phyloP scores from a whole-genome alignment of 495 filamentous ascomycete genomes.

The Apiosordaria backusii region DNA sequence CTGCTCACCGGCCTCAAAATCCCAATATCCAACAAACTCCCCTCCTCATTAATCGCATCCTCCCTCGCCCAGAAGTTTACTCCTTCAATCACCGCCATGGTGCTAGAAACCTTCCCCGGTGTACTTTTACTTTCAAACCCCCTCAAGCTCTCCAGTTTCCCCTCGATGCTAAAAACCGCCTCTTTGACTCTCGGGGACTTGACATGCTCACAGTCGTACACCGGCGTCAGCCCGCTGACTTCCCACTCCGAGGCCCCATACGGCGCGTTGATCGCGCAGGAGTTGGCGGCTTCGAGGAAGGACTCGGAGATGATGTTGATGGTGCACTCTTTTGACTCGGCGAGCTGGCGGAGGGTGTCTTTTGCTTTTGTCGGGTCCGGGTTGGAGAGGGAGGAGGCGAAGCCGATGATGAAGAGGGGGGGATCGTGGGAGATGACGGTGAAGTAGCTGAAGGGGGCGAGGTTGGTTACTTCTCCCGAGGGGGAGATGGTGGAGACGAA shows the following conservation, averaged over 20 bases:
- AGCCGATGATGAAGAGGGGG: conserved; percentile 81
- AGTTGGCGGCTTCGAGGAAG: conserved; percentile 86
- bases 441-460: conserved; percentile 86
- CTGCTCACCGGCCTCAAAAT: conserved; percentile 72
- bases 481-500: conserved; percentile 50
- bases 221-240: conserved; percentile 70
- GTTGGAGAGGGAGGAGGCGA: conserved; percentile 50
- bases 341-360: conserved; percentile 73
- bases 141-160: conserved; percentile 63
- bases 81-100: conserved; percentile 78
- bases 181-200: conserved; percentile 72
- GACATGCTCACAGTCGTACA: conserved; percentile 58
- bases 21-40: conserved; percentile 64
- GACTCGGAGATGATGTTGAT: conserved; percentile 86
- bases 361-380: conserved; percentile 44
- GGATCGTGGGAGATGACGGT: conserved; percentile 84
- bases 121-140: conserved; percentile 69
- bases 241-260: conserved; percentile 80
- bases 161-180: conserved; percentile 78
- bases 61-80: conserved; percentile 85
- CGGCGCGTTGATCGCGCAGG: conserved; percentile 70
- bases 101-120: conserved; percentile 69
- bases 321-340: conserved; percentile 67
- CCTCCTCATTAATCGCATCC: conserved; percentile 78
- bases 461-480: conserved; percentile 54